Evolutionary conservation across 176 grass and related monocot genomes (phyloP).

Genomic region (Cocos nucifera): DNA sequence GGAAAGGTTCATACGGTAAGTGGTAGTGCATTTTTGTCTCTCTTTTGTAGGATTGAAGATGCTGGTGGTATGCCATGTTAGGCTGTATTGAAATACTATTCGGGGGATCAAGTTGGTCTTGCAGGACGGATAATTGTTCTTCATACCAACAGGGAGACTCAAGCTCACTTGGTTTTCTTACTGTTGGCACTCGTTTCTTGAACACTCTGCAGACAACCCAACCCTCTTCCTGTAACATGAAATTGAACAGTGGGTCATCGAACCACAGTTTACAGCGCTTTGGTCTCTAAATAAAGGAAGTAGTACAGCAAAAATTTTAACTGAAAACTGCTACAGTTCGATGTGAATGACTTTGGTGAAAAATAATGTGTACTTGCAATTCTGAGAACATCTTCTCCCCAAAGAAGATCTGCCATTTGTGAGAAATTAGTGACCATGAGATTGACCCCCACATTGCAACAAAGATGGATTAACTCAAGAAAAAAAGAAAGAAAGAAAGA

Average conservation of each 20-base stretch:
- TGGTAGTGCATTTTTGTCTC: slow-evolving; percentile 57
- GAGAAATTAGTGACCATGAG: too few relatives aligned
- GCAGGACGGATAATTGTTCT: slow-evolving; percentile 55
- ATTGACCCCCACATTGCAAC: too few relatives aligned
- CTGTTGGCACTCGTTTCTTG: slow-evolving; percentile 74
- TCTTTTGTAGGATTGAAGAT: slow-evolving; percentile 52
- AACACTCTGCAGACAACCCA: slow-evolving; percentile 97
- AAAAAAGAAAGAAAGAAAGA: too few relatives aligned
- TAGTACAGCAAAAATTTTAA: too few relatives aligned
- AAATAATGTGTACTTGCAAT: too few relatives aligned
- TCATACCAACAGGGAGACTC: slow-evolving; percentile 76
- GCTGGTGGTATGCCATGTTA: slow-evolving; percentile 45
- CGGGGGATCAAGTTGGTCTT: slow-evolving; percentile 45
- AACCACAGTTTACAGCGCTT: too few relatives aligned
- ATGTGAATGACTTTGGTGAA: too few relatives aligned
- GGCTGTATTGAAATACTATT: slow-evolving; percentile 42
- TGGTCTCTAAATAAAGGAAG: too few relatives aligned
- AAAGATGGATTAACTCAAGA: too few relatives aligned
- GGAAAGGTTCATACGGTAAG: slow-evolving; percentile 38
- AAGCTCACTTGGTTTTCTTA: slow-evolving; percentile 54
- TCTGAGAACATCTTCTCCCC: too few relatives aligned
- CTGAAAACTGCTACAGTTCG: too few relatives aligned
- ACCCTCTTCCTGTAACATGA: slow-evolving; percentile 68
- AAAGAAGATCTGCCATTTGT: too few relatives aligned
- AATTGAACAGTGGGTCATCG: neutral